Conservation (phyloP, 345 rosid genomes). For the Schrenkiella parvula region DNA sequence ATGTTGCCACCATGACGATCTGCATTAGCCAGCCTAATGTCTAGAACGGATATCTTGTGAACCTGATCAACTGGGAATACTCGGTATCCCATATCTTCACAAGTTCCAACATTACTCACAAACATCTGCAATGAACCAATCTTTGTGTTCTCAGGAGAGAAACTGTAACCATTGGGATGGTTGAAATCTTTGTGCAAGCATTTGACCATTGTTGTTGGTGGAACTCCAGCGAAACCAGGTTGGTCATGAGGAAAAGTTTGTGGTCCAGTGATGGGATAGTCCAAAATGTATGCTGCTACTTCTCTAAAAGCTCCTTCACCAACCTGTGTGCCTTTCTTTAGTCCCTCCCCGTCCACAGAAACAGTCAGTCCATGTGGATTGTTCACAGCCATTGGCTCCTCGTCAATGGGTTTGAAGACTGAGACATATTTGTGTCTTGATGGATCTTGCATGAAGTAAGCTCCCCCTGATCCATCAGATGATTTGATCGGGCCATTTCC, state of each 20-base stretch:
- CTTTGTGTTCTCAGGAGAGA: constrained; percentile 43
- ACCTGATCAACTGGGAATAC: constrained; percentile 72
- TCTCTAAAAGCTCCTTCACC: constrained; percentile 87
- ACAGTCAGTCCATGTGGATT: constrained; percentile 61
- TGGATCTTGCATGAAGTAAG: constrained; percentile 76
- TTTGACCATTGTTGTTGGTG: constrained; percentile 74
- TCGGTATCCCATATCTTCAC: constrained; percentile 84
- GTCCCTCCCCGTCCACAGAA: constrained; percentile 71
- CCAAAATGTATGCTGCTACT: constrained; percentile 87
- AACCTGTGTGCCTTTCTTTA: constrained; percentile 78
- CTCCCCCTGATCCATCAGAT: constrained; percentile 85
- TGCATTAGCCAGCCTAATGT: constrained; percentile 92
- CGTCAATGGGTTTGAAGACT: constrained; percentile 83
- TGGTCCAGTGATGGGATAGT: constrained; percentile 52
- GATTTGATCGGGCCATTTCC: constrained; percentile 62
- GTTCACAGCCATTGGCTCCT: constrained; percentile 86
- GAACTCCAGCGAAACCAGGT: constrained; percentile 79
- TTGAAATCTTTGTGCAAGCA: constrained; percentile 72
- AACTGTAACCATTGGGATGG: constrained; percentile 55
- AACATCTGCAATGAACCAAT: constrained; percentile 88
- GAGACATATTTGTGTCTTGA: constrained; percentile 58
- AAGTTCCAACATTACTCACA: constrained; percentile 64
- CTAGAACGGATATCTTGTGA: constrained; percentile 84
- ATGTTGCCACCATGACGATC: constrained; percentile 93
- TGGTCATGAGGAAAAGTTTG: constrained; percentile 33